These are phyloP conservation scores for Clarireedia paspali DNA, from an alignment of 2,329 filamentous ascomycete genomes.

Conservation along the genomic window DNA sequence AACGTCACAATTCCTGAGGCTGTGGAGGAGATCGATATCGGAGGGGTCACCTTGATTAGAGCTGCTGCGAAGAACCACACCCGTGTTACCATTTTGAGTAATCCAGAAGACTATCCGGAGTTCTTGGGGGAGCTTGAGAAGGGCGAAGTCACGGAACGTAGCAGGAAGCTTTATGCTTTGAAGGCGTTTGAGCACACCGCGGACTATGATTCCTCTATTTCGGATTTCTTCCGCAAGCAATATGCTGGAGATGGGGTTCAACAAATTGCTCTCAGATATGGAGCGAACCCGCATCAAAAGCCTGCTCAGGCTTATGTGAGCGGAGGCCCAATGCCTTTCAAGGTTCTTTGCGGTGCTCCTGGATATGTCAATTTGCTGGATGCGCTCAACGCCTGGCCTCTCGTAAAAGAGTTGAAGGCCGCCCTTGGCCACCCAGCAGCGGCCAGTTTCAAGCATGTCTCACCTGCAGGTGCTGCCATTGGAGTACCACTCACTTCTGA, in stretches of 20 bases:
- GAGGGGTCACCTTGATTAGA: constrained; percentile 90
- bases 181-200: constrained; percentile 99
- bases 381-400: constrained; percentile 90
- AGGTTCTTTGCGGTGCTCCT: constrained; percentile 79
- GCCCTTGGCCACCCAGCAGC: constrained; percentile 84
- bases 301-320: constrained; percentile 78
- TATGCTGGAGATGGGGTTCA: constrained; percentile 82
- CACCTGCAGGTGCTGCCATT: constrained; percentile 90
- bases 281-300: constrained; percentile 97
- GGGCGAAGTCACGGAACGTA: constrained; percentile 78
- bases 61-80: constrained; percentile 97
- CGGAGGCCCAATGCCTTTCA: constrained; percentile 78
- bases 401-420: constrained; percentile 92
- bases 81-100: constrained; percentile 90
- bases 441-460: constrained; percentile 98
- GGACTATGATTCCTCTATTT: constrained; percentile 91
- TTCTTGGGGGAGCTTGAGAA: constrained; percentile 86
- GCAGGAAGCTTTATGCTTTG: constrained; percentile 81
- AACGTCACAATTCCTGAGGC: constrained; percentile 95
- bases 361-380: constrained; percentile 98
- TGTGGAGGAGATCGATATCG: constrained; percentile 98
- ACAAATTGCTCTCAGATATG: constrained; percentile 82
- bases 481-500: constrained; percentile 77
- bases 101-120: constrained; percentile 86
- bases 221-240: constrained; percentile 95